Evolutionary conservation across 805 yeast genomes (phyloP).

Genomic region (Clavispora fructus): DNA sequence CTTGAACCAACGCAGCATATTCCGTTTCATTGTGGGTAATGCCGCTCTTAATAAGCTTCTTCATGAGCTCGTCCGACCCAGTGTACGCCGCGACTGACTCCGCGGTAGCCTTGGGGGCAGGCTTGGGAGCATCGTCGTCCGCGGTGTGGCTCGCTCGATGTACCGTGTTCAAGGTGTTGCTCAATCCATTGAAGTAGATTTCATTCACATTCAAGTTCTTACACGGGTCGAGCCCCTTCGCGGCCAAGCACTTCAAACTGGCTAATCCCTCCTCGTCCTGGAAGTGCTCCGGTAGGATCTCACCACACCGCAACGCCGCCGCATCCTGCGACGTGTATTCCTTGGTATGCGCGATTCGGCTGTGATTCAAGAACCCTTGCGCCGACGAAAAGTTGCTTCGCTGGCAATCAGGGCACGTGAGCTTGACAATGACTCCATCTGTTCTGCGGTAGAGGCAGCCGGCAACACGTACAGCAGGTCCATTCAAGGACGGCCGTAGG

Average conservation of each 20-base stretch:
- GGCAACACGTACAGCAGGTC: constrained; percentile 16
- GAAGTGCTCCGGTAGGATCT: constrained; percentile 46
- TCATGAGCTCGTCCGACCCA: constrained; percentile 24
- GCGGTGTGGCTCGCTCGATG: constrained; percentile 11
- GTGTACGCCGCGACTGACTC: background rate
- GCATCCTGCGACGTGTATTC: constrained; percentile 69
- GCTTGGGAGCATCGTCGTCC: background rate
- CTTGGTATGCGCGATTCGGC: constrained; percentile 66
- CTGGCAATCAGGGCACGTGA: constrained; percentile 64
- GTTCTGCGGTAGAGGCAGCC: constrained; percentile 60
- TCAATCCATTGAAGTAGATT: constrained; percentile 28
- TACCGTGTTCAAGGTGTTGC: constrained; percentile 23
- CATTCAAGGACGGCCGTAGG: constrained; percentile 42
- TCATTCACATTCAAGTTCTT: constrained; percentile 36
- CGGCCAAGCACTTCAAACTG: constrained; percentile 30
- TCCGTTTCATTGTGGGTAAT: constrained; percentile 26
- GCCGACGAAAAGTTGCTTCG: constrained; percentile 70
- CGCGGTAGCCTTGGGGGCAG: background rate
- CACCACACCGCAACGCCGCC: constrained; percentile 67
- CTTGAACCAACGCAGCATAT: constrained; percentile 26
- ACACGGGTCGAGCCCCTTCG: constrained; percentile 37
- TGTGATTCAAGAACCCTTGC: constrained; percentile 76
- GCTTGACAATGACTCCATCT: constrained; percentile 65
- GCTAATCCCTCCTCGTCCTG: constrained; percentile 51
- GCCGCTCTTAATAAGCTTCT: constrained; percentile 31